These are phyloP conservation scores for Penicillium polonicum DNA, from an alignment of 2,329 filamentous ascomycete genomes.

Conservation along the genomic window DNA sequence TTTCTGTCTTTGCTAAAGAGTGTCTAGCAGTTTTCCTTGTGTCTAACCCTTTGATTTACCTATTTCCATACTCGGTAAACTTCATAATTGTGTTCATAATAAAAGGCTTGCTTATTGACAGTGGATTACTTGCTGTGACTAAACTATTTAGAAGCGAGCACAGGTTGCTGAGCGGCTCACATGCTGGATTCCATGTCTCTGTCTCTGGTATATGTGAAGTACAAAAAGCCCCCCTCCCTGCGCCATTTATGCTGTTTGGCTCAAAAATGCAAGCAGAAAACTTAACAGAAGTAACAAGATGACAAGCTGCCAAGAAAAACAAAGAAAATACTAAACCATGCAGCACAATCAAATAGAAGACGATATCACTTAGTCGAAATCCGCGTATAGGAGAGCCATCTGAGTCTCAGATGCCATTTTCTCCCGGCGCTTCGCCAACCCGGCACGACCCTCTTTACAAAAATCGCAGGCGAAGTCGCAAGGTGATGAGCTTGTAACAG, in stretches of 20 bases:
- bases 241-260: not conserved
- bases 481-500: constrained; percentile 38
- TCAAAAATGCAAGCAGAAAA: not conserved
- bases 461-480: constrained; percentile 78
- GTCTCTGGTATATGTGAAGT: not conserved
- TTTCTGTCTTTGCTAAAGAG: constrained; percentile 15
- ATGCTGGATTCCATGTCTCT: not conserved
- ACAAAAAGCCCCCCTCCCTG: not conserved
- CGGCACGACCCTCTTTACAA: constrained; percentile 65
- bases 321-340: not conserved
- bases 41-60: not conserved
- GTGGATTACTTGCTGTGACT: not conserved
- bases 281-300: not conserved
- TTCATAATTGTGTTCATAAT: constrained; percentile 7
- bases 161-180: not conserved
- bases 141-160: not conserved
- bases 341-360: not conserved
- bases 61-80: constrained; percentile 2
- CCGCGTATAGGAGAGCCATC: constrained; percentile 8
- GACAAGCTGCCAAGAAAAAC: not conserved
- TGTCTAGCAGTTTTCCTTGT: constrained; percentile 4
- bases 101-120: constrained; percentile 4
- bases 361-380: not conserved
- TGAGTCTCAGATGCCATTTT: constrained; percentile 29
- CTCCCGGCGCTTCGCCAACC: constrained; percentile 57